These are phyloP conservation scores for Juncus effusus DNA, from an alignment of 176 grass and related monocot species.

Conservation along the genomic window DNA sequence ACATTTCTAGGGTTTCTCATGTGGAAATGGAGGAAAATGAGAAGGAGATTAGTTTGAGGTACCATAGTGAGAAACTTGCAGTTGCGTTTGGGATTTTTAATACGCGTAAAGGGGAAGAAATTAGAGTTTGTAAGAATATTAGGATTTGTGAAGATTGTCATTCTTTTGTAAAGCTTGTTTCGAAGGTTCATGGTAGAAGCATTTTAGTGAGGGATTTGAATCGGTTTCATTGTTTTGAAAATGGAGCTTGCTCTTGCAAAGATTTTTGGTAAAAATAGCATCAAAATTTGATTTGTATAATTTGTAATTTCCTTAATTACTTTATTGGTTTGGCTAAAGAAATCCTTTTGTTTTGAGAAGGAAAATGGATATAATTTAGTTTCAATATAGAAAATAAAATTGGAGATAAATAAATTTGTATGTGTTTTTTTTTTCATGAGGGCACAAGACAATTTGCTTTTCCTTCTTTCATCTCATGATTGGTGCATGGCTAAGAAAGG, in stretches of 20 bases:
- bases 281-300: no score
- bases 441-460: no score
- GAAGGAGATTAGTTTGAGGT: constrained; percentile 36
- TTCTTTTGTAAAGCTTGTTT: constrained; percentile 51
- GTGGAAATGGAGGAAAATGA: constrained; percentile 48
- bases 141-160: constrained; percentile 77
- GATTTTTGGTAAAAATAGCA: constrained; percentile 46
- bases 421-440: no score
- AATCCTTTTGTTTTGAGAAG: no score
- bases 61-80: constrained; percentile 81
- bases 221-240: constrained; percentile 59
- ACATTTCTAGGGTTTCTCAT: constrained; percentile 51
- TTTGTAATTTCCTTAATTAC: no score
- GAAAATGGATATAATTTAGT: no score
- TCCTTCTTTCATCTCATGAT: no score
- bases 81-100: constrained; percentile 67
- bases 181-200: constrained; percentile 46
- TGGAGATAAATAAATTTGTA: no score
- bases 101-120: constrained; percentile 32
- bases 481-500: no score
- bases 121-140: constrained; percentile 66
- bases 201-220: constrained; percentile 66
- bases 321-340: no score
- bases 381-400: no score
- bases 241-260: constrained; percentile 47